phyloP scores from a whole-genome alignment of 495 filamentous ascomycete species.

The Hypoxylon lienhwacheense region DNA sequence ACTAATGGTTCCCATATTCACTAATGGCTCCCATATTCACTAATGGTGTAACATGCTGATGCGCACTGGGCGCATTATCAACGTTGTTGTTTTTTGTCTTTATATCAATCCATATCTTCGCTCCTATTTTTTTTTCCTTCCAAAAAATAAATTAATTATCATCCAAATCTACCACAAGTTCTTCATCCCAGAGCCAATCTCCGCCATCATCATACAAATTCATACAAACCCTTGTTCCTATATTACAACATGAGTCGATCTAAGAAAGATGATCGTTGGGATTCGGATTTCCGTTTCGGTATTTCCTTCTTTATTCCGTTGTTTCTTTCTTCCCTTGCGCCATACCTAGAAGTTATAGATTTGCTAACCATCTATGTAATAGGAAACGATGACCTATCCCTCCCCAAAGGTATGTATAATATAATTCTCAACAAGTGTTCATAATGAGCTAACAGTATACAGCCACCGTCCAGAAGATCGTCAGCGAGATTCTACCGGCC shows the following conservation, averaged over 20 bases:
- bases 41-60: neutral
- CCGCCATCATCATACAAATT: neutral
- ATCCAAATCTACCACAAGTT: neutral
- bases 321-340: neutral
- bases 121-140: neutral
- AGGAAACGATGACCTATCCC: conserved; percentile 90
- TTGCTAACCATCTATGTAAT: conserved; percentile 31
- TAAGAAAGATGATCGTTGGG: neutral
- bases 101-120: neutral
- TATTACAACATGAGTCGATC: conserved; percentile 16
- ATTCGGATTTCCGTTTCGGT: neutral
- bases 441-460: conserved; percentile 7
- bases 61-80: neutral
- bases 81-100: neutral
- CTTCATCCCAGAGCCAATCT: neutral
- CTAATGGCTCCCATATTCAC: neutral
- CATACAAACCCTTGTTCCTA: neutral
- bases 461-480: conserved; percentile 98
- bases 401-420: conserved; percentile 77
- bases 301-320: conserved; percentile 1
- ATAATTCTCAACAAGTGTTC: neutral
- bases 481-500: conserved; percentile 83
- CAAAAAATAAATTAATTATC: neutral
- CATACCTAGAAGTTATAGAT: neutral
- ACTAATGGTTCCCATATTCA: neutral